These are phyloP conservation scores for Parietaria judaica DNA, from an alignment of 306 rosid species.

Conservation along the genomic window DNA sequence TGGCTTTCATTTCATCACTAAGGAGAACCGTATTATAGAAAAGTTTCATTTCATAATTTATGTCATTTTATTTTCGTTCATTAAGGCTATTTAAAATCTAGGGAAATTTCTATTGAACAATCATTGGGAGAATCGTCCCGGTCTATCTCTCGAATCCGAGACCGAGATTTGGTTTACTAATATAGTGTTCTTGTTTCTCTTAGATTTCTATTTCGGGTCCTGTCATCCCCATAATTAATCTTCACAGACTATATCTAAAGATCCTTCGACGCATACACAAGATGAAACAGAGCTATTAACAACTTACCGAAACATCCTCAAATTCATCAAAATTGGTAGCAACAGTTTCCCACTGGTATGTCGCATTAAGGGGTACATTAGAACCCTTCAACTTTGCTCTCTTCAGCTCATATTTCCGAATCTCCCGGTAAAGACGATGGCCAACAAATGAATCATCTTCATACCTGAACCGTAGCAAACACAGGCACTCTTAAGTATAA, in stretches of 20 bases:
- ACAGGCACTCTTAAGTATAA: slow-evolving; percentile 22
- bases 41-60: too few species aligned
- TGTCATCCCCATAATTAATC: background rate
- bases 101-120: too few species aligned
- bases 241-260: background rate
- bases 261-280: slow-evolving; percentile 4
- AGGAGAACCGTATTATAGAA: background rate
- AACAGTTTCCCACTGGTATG: slow-evolving; percentile 81
- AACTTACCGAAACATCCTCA: slow-evolving; percentile 79
- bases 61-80: too few species aligned
- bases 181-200: too few species aligned
- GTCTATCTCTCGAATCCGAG: too few species aligned
- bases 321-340: slow-evolving; percentile 96
- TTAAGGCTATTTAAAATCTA: too few species aligned
- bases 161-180: too few species aligned
- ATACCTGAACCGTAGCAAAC: slow-evolving; percentile 61
- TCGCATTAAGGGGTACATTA: slow-evolving; percentile 46
- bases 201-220: too few species aligned
- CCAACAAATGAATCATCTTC: slow-evolving; percentile 90
- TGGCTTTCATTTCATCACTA: background rate
- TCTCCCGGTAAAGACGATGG: slow-evolving; percentile 88
- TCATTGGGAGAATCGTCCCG: too few species aligned
- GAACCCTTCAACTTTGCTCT: slow-evolving; percentile 77
- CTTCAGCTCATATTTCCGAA: slow-evolving; percentile 68
- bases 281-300: slow-evolving; percentile 18